Conservation (phyloP, 164 flowering plant species). For the Echeveria elegans region DNA sequence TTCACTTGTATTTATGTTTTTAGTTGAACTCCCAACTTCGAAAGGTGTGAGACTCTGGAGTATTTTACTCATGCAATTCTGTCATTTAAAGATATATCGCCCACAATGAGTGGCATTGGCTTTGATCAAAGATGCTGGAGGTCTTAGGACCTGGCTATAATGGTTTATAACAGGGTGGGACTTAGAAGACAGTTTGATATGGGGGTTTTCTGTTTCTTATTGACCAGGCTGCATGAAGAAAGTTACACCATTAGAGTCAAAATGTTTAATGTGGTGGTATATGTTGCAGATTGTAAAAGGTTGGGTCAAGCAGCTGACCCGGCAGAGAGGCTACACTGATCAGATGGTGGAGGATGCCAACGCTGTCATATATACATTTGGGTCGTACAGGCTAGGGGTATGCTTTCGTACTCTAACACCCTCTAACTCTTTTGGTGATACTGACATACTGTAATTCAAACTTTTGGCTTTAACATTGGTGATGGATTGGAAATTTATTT, state of each 20-base stretch:
- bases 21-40: background rate
- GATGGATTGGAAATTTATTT: background rate
- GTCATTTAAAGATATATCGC: background rate
- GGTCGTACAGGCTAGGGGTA: slow-evolving; percentile 69
- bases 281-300: slow-evolving; percentile 39
- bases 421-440: background rate
- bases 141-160: background rate
- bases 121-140: background rate
- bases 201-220: background rate
- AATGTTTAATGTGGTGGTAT: background rate
- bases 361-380: slow-evolving; percentile 68
- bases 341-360: slow-evolving; percentile 77
- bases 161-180: background rate
- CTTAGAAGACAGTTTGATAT: background rate
- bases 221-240: background rate
- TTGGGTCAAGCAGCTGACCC: slow-evolving; percentile 71
- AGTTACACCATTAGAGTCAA: background rate
- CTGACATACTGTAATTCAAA: background rate
- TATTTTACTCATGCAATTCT: background rate
- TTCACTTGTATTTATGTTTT: background rate
- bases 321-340: slow-evolving; percentile 53
- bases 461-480: background rate
- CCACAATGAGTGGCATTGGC: background rate
- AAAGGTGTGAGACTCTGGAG: background rate
- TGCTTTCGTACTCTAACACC: slow-evolving; percentile 10